These are phyloP conservation scores for Trichoderma guizhouense DNA, from an alignment of 2,329 filamentous ascomycete species.

Conservation along the genomic window DNA sequence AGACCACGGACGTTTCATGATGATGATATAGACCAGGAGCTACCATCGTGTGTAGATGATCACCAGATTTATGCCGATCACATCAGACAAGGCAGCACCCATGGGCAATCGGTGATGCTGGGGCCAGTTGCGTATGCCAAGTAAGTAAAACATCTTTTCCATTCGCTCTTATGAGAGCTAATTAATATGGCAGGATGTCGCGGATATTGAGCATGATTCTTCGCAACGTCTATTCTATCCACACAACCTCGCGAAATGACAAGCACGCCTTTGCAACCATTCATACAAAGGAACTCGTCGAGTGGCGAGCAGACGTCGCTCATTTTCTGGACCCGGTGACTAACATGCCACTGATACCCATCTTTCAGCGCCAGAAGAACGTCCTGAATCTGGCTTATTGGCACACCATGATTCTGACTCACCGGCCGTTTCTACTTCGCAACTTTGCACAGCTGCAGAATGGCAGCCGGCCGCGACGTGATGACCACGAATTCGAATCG, in stretches of 20 bases:
- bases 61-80: slow-evolving; percentile 8
- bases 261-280: slow-evolving; percentile 10
- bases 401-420: slow-evolving; percentile 13
- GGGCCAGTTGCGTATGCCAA: slow-evolving; percentile 8
- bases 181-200: not conserved
- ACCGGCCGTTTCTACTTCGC: slow-evolving; percentile 2
- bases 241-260: slow-evolving; percentile 8
- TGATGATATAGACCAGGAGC: slow-evolving; percentile 8
- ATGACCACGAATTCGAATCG: slow-evolving; percentile 1
- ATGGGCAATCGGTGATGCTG: slow-evolving; percentile 3
- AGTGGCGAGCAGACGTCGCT: slow-evolving; percentile 7
- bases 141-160: not conserved
- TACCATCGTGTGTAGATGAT: not conserved
- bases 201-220: slow-evolving; percentile 13
- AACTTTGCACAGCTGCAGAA: slow-evolving; percentile 12
- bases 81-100: not conserved
- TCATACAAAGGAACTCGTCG: slow-evolving; percentile 3
- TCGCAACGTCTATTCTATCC: slow-evolving; percentile 12
- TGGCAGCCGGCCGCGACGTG: slow-evolving; percentile 1
- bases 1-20: slow-evolving; percentile 12
- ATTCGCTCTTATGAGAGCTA: not conserved
- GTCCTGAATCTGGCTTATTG: slow-evolving; percentile 9
- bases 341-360: slow-evolving; percentile 8
- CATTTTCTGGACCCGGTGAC: slow-evolving; percentile 4
- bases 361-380: slow-evolving; percentile 12